Percentiles rank a stretch among this genome's conserved stretches.
These are phyloP conservation scores for Incumbomyces delicatus DNA, from an alignment of 2,329 filamentous ascomycete species.

Conservation along the genomic window DNA sequence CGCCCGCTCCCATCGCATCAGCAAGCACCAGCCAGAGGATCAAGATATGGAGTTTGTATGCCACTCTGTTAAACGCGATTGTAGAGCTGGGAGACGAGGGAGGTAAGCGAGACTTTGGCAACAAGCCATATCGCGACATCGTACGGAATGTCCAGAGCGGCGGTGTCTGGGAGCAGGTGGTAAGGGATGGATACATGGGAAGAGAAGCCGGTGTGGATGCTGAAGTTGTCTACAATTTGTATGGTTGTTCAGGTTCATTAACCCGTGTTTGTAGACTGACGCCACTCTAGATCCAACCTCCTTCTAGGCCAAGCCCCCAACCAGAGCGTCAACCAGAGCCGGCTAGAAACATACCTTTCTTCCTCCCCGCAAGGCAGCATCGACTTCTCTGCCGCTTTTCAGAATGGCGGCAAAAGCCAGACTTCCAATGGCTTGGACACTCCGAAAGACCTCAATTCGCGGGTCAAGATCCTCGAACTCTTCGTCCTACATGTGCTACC, in stretches of 20 bases:
- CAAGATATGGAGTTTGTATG: slow-evolving; percentile 95
- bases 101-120: slow-evolving; percentile 79
- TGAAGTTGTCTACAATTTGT: slow-evolving; percentile 64
- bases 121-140: slow-evolving; percentile 71
- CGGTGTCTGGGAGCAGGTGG: slow-evolving; percentile 88
- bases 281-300: slow-evolving; percentile 62
- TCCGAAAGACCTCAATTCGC: slow-evolving; percentile 70
- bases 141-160: slow-evolving; percentile 80
- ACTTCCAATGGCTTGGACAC: slow-evolving; percentile 61
- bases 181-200: slow-evolving; percentile 76
- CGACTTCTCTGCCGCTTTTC: slow-evolving; percentile 29
- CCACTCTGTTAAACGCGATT: slow-evolving; percentile 85
- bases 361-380: slow-evolving; percentile 50
- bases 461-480: slow-evolving; percentile 86
- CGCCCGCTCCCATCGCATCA: slow-evolving; percentile 63
- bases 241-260: slow-evolving; percentile 20
- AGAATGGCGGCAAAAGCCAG: slow-evolving; percentile 46
- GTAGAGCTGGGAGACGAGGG: slow-evolving; percentile 82
- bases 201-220: slow-evolving; percentile 84
- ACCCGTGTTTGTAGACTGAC: slow-evolving; percentile 9
- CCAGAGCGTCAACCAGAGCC: slow-evolving; percentile 74
- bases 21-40: slow-evolving; percentile 75
- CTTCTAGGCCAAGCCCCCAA: slow-evolving; percentile 80
- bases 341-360: slow-evolving; percentile 80
- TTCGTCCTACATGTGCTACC: slow-evolving; percentile 94